Conservation (phyloP, 2,329 filamentous ascomycete species). For the Elsinoe australis region DNA sequence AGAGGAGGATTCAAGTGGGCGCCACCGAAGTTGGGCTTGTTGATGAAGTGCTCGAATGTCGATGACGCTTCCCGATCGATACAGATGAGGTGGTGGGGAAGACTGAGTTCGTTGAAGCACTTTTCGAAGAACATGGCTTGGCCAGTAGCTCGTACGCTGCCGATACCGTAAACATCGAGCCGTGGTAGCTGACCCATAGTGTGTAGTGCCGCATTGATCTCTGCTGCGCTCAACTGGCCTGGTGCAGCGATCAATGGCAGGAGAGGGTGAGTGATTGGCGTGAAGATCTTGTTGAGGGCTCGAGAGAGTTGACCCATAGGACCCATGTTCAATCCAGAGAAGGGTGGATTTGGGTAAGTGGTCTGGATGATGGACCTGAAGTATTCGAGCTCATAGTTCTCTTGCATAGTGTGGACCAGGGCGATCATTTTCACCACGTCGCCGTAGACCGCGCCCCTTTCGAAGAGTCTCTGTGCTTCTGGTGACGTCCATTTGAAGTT, state of each 20-base stretch:
- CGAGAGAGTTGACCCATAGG: constrained; percentile 77
- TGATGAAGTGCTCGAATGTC: constrained; percentile 63
- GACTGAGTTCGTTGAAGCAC: constrained; percentile 54
- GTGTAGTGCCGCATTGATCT: constrained; percentile 73
- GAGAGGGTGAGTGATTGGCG: constrained; percentile 77
- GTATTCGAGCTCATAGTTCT: constrained; percentile 85
- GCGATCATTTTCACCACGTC: constrained; percentile 90
- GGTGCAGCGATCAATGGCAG: constrained; percentile 78
- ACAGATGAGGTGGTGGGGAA: constrained; percentile 72
- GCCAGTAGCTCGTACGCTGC: constrained; percentile 61
- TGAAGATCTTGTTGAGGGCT: constrained; percentile 77
- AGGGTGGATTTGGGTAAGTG: constrained; percentile 62
- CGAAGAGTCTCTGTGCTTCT: constrained; percentile 64
- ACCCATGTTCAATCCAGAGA: constrained; percentile 83
- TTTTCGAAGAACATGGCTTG: constrained; percentile 80
- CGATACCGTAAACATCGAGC: constrained; percentile 73
- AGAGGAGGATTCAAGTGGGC: constrained; percentile 72
- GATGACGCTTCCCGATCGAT: constrained; percentile 63
- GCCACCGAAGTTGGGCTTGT: constrained; percentile 69
- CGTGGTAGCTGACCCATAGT: constrained; percentile 74
- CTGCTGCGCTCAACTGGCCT: constrained; percentile 74
- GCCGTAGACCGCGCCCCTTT: constrained; percentile 63
- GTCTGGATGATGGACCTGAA: constrained; percentile 70
- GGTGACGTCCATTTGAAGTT: constrained; percentile 74
- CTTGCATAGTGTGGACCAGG: constrained; percentile 70